These are phyloP conservation scores for Xerocomus brunneocitrinus DNA, from an alignment of 768 basidiomycete genomes.

Conservation along the genomic window DNA sequence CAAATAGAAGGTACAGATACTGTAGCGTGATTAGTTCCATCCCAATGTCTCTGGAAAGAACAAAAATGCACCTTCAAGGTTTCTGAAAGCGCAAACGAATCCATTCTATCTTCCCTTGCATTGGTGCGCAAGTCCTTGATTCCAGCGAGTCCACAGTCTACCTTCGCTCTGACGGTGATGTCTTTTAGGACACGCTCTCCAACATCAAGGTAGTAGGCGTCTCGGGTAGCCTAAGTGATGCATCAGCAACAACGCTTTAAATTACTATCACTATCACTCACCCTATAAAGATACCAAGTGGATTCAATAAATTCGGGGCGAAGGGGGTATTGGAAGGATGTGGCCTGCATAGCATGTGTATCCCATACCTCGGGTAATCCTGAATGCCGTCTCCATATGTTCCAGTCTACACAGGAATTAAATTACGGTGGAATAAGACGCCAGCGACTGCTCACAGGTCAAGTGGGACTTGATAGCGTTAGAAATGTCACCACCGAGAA, in stretches of 20 bases:
- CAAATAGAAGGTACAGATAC: conserved; percentile 93
- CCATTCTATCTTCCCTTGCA: conserved; percentile 89
- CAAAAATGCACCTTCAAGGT: conserved; percentile 68
- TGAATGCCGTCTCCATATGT: conserved; percentile 82
- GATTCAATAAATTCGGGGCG: conserved; percentile 94
- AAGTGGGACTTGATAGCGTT: conserved; percentile 92
- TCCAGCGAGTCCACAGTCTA: conserved; percentile 81
- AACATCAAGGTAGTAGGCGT: conserved; percentile 89
- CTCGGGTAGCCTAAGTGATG: conserved; percentile 72
- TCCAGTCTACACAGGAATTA: conserved; percentile 61
- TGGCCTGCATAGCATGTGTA: conserved; percentile 65
- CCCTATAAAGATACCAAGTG: conserved; percentile 92
- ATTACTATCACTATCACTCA: conserved; percentile 30
- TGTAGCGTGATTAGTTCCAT: conserved; percentile 28
- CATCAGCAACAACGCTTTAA: not conserved
- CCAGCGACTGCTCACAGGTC: conserved; percentile 52
- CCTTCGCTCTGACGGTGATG: conserved; percentile 66
- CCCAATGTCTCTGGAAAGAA: not conserved
- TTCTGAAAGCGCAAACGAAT: conserved; percentile 92
- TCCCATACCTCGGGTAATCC: conserved; percentile 94
- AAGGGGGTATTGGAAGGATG: conserved; percentile 74
- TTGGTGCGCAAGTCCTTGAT: conserved; percentile 77
- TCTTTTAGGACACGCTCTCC: conserved; percentile 83
- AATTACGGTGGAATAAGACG: not conserved
- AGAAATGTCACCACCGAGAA: conserved; percentile 78